Conservation (phyloP, 2,329 filamentous ascomycete genomes). For the Beauveria medogensis region DNA sequence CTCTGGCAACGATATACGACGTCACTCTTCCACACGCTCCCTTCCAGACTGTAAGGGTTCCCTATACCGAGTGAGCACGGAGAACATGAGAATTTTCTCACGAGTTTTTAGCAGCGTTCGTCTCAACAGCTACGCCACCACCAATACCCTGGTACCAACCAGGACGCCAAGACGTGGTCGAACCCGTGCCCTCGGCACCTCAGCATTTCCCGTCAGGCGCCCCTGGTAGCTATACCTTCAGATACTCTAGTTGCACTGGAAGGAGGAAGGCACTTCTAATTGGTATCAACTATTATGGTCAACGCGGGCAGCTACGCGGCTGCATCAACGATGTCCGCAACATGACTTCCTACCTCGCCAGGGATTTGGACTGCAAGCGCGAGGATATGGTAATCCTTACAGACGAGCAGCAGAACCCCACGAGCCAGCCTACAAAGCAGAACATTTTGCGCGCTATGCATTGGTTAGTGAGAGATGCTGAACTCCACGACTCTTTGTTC, state of each 20-base stretch:
- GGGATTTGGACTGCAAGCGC: slow-evolving; percentile 83
- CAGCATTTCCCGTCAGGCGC: slow-evolving; percentile 75
- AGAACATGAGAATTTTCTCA: too few species aligned
- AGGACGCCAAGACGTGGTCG: slow-evolving; percentile 44
- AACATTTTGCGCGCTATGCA: slow-evolving; percentile 96
- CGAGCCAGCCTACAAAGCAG: slow-evolving; percentile 93
- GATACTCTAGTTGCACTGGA: slow-evolving; percentile 87
- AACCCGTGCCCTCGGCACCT: slow-evolving; percentile 56
- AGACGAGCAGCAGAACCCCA: slow-evolving; percentile 93
- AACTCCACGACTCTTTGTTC: slow-evolving; percentile 88
- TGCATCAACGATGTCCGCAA: slow-evolving; percentile 98
- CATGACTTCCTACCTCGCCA: slow-evolving; percentile 84
- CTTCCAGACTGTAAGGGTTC: not conserved
- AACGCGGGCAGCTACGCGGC: slow-evolving; percentile 80
- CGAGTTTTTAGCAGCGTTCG: too few species aligned
- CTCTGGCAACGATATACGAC: not conserved
- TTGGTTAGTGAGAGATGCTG: slow-evolving; percentile 91
- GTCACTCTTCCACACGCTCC: not conserved
- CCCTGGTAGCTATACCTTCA: slow-evolving; percentile 71
- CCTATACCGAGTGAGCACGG: too few species aligned
- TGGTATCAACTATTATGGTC: slow-evolving; percentile 94
- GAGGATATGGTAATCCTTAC: slow-evolving; percentile 97
- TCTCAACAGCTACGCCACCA: not conserved
- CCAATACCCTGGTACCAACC: not conserved
- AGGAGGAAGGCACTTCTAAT: slow-evolving; percentile 83